phyloP scores from a whole-genome alignment of 805 yeast species.

The Spathaspora hagerdaliae region DNA sequence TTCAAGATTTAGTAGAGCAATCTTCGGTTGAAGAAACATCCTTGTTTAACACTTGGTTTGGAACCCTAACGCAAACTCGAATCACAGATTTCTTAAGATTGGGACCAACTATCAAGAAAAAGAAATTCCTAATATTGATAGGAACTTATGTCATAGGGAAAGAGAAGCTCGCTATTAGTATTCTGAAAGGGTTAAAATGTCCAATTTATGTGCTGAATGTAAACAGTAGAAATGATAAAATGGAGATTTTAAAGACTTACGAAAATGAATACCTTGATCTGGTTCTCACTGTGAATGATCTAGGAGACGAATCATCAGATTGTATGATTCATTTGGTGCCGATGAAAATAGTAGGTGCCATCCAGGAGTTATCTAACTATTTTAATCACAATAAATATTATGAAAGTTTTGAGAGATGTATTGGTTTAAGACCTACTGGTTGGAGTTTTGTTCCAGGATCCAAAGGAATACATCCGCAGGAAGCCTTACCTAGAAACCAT shows the following conservation, averaged over 20 bases:
- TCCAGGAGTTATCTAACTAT: slow-evolving; percentile 45
- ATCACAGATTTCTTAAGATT: slow-evolving; percentile 32
- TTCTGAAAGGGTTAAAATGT: slow-evolving; percentile 49
- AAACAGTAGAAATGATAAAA: slow-evolving; percentile 41
- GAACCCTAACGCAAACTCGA: slow-evolving; percentile 29
- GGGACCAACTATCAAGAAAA: slow-evolving; percentile 18
- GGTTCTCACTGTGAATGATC: slow-evolving; percentile 24
- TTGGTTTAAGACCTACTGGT: slow-evolving; percentile 87
- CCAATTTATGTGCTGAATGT: slow-evolving; percentile 52
- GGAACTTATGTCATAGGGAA: slow-evolving; percentile 94
- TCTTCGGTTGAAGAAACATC: slow-evolving; percentile 14
- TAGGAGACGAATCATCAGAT: slow-evolving; percentile 43
- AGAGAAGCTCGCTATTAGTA: slow-evolving; percentile 71
- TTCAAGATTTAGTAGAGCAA: slow-evolving; percentile 32
- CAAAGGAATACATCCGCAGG: not conserved
- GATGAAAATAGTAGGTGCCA: slow-evolving; percentile 50
- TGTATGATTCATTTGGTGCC: slow-evolving; percentile 67
- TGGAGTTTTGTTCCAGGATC: slow-evolving; percentile 59
- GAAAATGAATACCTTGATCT: slow-evolving; percentile 38
- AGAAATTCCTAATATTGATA: slow-evolving; percentile 55
- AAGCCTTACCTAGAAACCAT: slow-evolving; percentile 7
- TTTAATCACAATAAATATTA: slow-evolving; percentile 43
- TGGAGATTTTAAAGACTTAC: slow-evolving; percentile 40
- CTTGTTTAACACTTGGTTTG: slow-evolving; percentile 29
- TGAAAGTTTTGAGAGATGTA: slow-evolving; percentile 50